Evolutionary conservation across 768 basidiomycete species (phyloP).

Genomic region (Crassisporium funariophilum): DNA sequence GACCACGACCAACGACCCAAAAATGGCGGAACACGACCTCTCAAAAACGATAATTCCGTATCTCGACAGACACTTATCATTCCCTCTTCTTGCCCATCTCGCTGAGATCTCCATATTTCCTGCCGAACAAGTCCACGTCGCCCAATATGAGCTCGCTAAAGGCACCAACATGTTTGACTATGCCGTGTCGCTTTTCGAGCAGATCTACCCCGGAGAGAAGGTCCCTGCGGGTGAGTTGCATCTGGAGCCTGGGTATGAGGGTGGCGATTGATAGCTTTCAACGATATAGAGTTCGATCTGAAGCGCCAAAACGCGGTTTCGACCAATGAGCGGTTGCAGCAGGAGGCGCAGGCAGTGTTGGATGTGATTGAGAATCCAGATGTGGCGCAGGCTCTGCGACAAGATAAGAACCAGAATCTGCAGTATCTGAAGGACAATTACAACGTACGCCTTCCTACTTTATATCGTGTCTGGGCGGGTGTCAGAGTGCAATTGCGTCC

Average conservation of each 20-base stretch:
- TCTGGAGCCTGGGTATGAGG: background rate
- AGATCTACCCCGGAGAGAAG: constrained; percentile 73
- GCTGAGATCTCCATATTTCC: constrained; percentile 76
- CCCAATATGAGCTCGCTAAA: constrained; percentile 97
- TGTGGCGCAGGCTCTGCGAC: constrained; percentile 89
- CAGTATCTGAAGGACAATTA: constrained; percentile 94
- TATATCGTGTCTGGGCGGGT: no score
- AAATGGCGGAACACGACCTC: constrained; percentile 93
- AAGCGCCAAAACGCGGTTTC: constrained; percentile 83
- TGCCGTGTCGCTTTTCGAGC: constrained; percentile 75
- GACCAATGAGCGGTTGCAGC: constrained; percentile 81
- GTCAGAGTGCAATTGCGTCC: no score
- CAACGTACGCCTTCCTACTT: constrained; percentile 52
- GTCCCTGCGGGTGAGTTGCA: constrained; percentile 62
- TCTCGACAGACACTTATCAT: constrained; percentile 92
- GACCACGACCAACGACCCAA: constrained; percentile 24
- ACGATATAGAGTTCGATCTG: constrained; percentile 70
- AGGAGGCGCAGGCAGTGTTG: constrained; percentile 89
- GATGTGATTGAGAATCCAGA: constrained; percentile 97
- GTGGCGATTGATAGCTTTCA: constrained; percentile 1
- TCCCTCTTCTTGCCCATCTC: constrained; percentile 91
- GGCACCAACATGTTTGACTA: constrained; percentile 99
- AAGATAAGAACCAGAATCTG: constrained; percentile 97
- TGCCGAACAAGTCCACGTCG: constrained; percentile 75
- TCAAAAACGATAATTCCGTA: constrained; percentile 89